These are phyloP conservation scores for Nidularia pulvinata DNA, from an alignment of 768 basidiomycete genomes.

Conservation along the genomic window DNA sequence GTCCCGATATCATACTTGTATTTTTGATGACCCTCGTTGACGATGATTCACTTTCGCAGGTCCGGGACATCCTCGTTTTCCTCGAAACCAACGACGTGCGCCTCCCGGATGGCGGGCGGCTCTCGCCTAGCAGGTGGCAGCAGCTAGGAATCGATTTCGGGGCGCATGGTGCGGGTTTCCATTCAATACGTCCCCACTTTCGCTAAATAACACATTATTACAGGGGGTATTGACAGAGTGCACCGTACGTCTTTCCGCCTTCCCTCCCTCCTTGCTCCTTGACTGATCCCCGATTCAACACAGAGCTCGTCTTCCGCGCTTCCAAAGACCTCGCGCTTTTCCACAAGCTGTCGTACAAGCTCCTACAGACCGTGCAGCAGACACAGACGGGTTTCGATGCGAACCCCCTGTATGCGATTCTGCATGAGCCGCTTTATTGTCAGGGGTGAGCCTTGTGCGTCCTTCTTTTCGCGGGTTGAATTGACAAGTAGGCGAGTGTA, in stretches of 20 bases:
- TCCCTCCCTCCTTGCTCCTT: background rate
- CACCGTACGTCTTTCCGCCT: slow-evolving; percentile 42
- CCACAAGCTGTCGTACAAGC: slow-evolving; percentile 41
- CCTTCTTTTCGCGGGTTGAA: no score
- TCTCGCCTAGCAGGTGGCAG: slow-evolving; percentile 39
- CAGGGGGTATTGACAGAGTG: slow-evolving; percentile 46
- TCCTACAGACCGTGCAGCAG: slow-evolving; percentile 34
- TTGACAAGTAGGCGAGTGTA: slow-evolving; percentile 9
- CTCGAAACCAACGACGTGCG: slow-evolving; percentile 33
- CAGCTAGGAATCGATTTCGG: slow-evolving; percentile 46
- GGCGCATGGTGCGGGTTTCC: slow-evolving; percentile 27
- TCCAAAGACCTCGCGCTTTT: slow-evolving; percentile 43
- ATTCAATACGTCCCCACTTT: background rate
- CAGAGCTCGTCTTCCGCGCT: slow-evolving; percentile 47
- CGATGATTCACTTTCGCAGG: slow-evolving; percentile 24
- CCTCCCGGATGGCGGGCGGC: slow-evolving; percentile 40
- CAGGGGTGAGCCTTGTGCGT: slow-evolving; percentile 40
- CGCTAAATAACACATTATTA: no score
- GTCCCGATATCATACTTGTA: no score
- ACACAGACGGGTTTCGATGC: slow-evolving; percentile 37
- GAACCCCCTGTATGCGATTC: slow-evolving; percentile 47
- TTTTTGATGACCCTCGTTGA: no score
- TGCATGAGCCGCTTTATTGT: slow-evolving; percentile 51
- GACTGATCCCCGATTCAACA: background rate
- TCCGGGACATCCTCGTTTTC: slow-evolving; percentile 38